A percentile compares a stretch with the other conserved stretches of the same genome.
Evolutionary conservation across 768 basidiomycete genomes (phyloP).

Genomic region (Lyophyllum decastes): DNA sequence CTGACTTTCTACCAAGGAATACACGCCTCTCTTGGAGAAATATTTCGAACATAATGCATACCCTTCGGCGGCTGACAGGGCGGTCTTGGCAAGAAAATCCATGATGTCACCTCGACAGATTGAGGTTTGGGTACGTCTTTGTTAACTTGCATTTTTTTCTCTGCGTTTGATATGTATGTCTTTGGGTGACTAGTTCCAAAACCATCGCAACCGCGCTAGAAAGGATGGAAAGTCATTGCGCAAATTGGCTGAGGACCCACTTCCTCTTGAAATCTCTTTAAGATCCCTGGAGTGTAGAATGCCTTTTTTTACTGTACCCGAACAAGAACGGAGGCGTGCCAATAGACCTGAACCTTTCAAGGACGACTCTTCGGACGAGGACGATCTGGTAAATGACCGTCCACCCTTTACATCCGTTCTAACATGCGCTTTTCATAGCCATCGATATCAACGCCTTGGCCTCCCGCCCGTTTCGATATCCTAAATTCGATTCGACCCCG

Average conservation of each 20-base stretch:
- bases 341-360: conserved; percentile 10
- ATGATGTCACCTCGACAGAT: conserved; percentile 49
- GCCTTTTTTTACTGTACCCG: conserved; percentile 24
- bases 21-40: conserved; percentile 42
- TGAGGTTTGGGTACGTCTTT: conserved; percentile 53
- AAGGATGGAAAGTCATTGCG: conserved; percentile 25
- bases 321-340: conserved; percentile 9
- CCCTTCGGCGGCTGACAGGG: conserved; percentile 41
- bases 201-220: conserved; percentile 44
- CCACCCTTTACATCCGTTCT: too few relatives aligned
- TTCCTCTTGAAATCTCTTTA: conserved; percentile 21
- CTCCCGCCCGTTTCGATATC: not conserved
- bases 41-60: conserved; percentile 54
- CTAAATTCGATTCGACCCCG: conserved; percentile 5
- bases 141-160: not conserved
- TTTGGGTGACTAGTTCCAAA: conserved; percentile 48
- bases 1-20: conserved; percentile 33
- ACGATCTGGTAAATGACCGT: conserved; percentile 1
- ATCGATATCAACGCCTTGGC: not conserved
- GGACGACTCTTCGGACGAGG: conserved; percentile 1
- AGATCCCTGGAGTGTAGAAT: conserved; percentile 25
- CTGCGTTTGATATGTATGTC: not conserved
- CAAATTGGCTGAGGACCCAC: conserved; percentile 19
- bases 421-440: not conserved
- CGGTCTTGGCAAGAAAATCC: conserved; percentile 40